Evolutionary conservation across 2,329 filamentous ascomycete species (phyloP).

Genomic region (Scytalidium sp.): DNA sequence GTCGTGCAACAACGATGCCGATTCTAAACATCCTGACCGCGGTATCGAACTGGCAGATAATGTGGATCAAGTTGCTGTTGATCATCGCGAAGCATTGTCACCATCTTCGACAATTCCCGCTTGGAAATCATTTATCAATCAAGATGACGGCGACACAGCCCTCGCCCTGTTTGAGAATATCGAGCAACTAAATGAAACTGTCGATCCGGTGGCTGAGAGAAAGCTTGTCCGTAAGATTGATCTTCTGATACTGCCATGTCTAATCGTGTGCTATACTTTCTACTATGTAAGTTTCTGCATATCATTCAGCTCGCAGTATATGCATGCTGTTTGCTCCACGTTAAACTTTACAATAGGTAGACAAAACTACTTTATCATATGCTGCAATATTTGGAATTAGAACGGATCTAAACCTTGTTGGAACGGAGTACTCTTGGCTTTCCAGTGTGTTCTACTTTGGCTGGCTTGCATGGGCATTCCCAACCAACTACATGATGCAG

Average conservation of each 20-base stretch:
- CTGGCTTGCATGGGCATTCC: conserved; percentile 35
- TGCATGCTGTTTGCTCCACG: background rate
- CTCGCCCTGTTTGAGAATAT: background rate
- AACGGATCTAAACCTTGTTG: conserved; percentile 49
- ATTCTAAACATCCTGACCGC: background rate
- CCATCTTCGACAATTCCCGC: background rate
- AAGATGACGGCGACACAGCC: background rate
- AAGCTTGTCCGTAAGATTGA: conserved; percentile 14
- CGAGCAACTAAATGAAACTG: background rate
- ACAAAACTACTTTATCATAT: conserved; percentile 47
- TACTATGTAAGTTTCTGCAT: background rate
- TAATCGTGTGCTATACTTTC: conserved; percentile 7
- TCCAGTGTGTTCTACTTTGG: conserved; percentile 32
- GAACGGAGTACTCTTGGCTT: conserved; percentile 50
- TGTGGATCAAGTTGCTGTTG: background rate
- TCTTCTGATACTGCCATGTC: conserved; percentile 15
- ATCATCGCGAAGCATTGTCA: background rate
- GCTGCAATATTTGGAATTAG: conserved; percentile 56
- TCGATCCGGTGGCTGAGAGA: conserved; percentile 2
- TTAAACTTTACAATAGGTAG: conserved; percentile 6
- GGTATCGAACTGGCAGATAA: background rate
- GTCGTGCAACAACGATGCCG: background rate
- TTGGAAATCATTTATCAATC: background rate
- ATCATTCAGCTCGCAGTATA: too few relatives aligned
- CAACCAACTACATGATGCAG: conserved; percentile 51